Evolutionary conservation across 305 asterid genomes (phyloP).

Genomic region (Vinca major): DNA sequence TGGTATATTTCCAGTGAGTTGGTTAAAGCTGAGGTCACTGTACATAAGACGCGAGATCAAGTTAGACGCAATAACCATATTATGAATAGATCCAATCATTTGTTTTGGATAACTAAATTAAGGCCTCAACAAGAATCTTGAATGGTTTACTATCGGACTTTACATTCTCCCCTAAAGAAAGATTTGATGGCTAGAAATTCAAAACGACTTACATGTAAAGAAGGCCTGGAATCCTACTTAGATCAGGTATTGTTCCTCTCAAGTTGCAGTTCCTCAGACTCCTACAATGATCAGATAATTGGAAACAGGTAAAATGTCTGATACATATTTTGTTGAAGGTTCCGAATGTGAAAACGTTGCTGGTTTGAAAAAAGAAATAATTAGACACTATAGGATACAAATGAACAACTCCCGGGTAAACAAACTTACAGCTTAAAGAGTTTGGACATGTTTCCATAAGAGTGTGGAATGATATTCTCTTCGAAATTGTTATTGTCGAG

Average conservation of each 20-base stretch:
- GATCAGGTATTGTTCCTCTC: conserved; percentile 48
- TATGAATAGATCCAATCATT: not conserved
- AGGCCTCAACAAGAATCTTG: not conserved
- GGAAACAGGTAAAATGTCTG: not conserved
- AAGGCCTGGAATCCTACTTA: conserved; percentile 33
- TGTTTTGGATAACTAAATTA: not conserved
- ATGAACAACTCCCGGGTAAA: not conserved
- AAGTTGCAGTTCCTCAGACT: conserved; percentile 59
- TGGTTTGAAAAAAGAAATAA: not conserved
- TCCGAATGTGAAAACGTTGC: no score
- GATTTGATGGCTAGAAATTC: not conserved
- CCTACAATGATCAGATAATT: conserved; percentile 25
- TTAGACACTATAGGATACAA: not conserved
- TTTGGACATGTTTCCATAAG: conserved; percentile 34
- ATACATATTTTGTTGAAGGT: no score
- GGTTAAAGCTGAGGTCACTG: conserved; percentile 6
- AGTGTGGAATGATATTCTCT: conserved; percentile 41
- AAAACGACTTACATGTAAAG: conserved; percentile 46
- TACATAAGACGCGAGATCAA: not conserved
- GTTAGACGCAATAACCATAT: not conserved
- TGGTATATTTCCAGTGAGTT: conserved; percentile 5
- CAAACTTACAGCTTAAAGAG: conserved; percentile 35
- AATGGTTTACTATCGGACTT: not conserved
- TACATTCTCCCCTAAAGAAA: not conserved
- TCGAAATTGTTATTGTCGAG: conserved; percentile 57